A percentile compares a stretch with the other conserved stretches of the same genome.
phyloP scores from a whole-genome alignment of 805 yeast genomes.

The Schwanniomyces vanrijiae region DNA sequence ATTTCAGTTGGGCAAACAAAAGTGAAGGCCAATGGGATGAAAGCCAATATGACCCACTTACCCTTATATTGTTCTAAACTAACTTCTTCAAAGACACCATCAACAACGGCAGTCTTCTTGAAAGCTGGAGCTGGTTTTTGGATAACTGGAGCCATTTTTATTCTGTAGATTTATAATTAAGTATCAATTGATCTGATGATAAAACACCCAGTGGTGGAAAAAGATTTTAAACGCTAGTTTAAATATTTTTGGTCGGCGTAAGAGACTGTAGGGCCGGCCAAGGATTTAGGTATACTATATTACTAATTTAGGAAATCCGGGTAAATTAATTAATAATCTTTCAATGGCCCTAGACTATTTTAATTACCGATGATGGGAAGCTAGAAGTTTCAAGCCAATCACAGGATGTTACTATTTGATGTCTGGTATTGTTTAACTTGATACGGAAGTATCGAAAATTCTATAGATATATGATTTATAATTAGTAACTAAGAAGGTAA shows the following conservation, averaged over 20 bases:
- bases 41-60: slow-evolving; percentile 95
- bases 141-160: slow-evolving; percentile 81
- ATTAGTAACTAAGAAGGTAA: too few relatives aligned
- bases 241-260: background rate
- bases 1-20: slow-evolving; percentile 99
- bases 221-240: slow-evolving; percentile 1
- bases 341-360: background rate
- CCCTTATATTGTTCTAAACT: slow-evolving; percentile 95
- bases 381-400: too few relatives aligned
- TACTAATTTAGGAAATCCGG: slow-evolving; percentile 9
- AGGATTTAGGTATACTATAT: slow-evolving; percentile 11
- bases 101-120: slow-evolving; percentile 95
- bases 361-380: background rate
- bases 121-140: slow-evolving; percentile 96
- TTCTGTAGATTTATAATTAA: background rate
- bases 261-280: background rate
- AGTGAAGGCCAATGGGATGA: slow-evolving; percentile 98
- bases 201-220: background rate
- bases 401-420: too few relatives aligned
- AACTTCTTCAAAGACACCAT: slow-evolving; percentile 94
- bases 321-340: slow-evolving; percentile 2
- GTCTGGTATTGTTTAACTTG: too few relatives aligned
- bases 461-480: too few relatives aligned
- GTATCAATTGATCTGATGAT: background rate
- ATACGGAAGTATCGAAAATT: too few relatives aligned